Base-by-base conservation (phyloP, 495 filamentous ascomycete species). In the Halenospora varia region DNA sequence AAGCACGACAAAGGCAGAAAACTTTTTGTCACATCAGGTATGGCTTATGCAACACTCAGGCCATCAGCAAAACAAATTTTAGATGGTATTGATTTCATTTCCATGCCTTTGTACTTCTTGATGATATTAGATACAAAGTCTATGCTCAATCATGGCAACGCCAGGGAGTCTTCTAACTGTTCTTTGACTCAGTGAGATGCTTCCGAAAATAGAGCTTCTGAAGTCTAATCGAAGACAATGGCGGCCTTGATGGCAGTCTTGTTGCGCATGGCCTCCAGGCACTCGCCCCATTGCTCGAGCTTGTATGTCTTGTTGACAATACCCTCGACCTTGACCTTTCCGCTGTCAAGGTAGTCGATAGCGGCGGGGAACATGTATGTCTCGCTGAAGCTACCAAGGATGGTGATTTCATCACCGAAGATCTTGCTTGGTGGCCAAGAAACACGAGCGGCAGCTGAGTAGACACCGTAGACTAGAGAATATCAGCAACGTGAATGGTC, bases 281-380 rank as follows among this genome's bases (percentile, higher is more conserved):
- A 78, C 66, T 81, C 77, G 23, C 71, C 75, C 70, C 71, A 80
- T 53, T 80, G 73, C 57, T 81, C 78, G 6, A 78, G 72, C 64
- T 66, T 76, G 68, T 74, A 81, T 1, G 67, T 71, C 71, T 79
- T 81, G 65, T 80, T 81, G 55, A 81, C 77, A 41, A 81, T 80
- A 15, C 77, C 77, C 51, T 74, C 67, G 17, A 77, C 77, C 70
- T 82, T 86, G 53, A 87, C 78, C 73, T 85, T 86, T 29, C 73
- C 84, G 6, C 73, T 80, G 63, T 88, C 85, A 35, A 86, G 77
- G 70, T 88, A 88, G 70, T 84, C 80, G 57, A 88, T 82, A 8
- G 85, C 85, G 51, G 85, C 79, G 2, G 85, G 84, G 77, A 87
- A 89, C 77, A 87, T 88, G 73, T 86, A 85, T 15, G 82, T 82